A percentile compares a stretch with the other conserved stretches of the same genome.
Conservation (phyloP, 306 rosid species). For the Sesbania bispinosa region DNA sequence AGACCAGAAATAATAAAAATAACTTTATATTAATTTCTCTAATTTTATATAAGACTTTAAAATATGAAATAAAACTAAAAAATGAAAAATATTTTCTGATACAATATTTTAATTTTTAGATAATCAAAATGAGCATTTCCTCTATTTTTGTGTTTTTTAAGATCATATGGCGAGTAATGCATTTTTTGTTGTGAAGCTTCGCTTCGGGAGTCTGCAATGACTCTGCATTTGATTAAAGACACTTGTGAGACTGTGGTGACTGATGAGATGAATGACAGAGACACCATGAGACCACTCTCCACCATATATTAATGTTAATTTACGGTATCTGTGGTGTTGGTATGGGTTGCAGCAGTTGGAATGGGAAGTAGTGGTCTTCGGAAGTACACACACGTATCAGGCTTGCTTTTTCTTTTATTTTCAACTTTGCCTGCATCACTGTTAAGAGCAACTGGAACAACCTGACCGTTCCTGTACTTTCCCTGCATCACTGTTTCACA, state of each 20-base stretch:
- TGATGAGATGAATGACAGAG: neutral
- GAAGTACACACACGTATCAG: constrained; percentile 21
- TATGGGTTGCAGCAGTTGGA: neutral
- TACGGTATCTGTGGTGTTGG: neutral
- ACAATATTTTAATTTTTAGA: too few relatives aligned
- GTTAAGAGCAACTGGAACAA: constrained; percentile 23
- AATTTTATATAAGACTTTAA: too few relatives aligned
- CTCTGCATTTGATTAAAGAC: neutral
- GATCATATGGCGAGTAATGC: neutral
- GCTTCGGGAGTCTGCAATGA: neutral
- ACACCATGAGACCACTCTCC: neutral
- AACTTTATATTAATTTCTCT: too few relatives aligned
- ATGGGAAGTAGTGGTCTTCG: neutral
- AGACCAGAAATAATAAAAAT: too few relatives aligned
- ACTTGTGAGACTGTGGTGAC: neutral
- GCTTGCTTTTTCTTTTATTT: too few relatives aligned
- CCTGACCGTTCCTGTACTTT: constrained; percentile 28
- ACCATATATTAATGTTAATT: neutral
- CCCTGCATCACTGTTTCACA: constrained; percentile 5
- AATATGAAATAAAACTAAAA: too few relatives aligned
- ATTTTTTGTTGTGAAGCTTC: neutral
- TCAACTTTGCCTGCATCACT: neutral
- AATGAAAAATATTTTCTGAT: too few relatives aligned
- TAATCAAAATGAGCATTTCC: too few relatives aligned
- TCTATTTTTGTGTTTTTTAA: neutral